A percentile compares a stretch with the other conserved stretches of the same genome.
Evolutionary conservation across 2,329 filamentous ascomycete genomes (phyloP).

Genomic region (Fusarium mexicanum): DNA sequence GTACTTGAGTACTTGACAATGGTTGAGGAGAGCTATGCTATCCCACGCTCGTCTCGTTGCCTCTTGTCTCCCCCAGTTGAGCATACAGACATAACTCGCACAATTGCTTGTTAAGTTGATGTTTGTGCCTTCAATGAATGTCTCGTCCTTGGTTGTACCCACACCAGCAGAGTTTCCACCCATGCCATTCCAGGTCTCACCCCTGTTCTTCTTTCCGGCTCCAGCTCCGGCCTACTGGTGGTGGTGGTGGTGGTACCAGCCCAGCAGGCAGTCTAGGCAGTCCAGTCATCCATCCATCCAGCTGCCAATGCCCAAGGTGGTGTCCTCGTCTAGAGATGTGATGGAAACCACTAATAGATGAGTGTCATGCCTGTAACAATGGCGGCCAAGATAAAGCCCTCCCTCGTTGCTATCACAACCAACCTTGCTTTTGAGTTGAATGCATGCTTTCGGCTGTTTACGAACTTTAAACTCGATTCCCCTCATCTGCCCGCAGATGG

Average conservation of each 20-base stretch:
- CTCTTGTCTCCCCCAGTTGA: conserved; percentile 25
- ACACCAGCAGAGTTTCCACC: conserved; percentile 11
- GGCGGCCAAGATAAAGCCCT: not conserved
- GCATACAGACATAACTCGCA: conserved; percentile 18
- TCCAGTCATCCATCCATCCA: conserved; percentile 3
- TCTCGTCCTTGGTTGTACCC: conserved; percentile 19
- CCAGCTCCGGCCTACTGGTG: conserved; percentile 38
- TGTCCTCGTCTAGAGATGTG: conserved; percentile 18
- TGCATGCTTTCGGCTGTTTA: not conserved
- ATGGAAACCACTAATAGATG: conserved; percentile 14
- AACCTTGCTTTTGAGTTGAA: not conserved
- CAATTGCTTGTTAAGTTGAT: conserved; percentile 23
- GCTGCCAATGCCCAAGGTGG: conserved; percentile 28
- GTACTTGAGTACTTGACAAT: not conserved
- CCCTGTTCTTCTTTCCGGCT: conserved; percentile 37
- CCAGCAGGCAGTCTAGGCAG: conserved; percentile 7
- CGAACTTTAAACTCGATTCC: not conserved
- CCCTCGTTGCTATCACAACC: not conserved
- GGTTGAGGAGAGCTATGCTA: not conserved
- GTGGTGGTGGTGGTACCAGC: conserved; percentile 24
- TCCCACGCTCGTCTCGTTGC: conserved; percentile 15
- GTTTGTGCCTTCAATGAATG: conserved; percentile 31
- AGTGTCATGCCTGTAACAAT: not conserved
- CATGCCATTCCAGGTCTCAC: conserved; percentile 24
- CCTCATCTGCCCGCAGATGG: not conserved